Evolutionary conservation across 495 filamentous ascomycete species (phyloP), one percentile per base, ranked within the genome.

Genomic region (Terfezia claveryi): DNA sequence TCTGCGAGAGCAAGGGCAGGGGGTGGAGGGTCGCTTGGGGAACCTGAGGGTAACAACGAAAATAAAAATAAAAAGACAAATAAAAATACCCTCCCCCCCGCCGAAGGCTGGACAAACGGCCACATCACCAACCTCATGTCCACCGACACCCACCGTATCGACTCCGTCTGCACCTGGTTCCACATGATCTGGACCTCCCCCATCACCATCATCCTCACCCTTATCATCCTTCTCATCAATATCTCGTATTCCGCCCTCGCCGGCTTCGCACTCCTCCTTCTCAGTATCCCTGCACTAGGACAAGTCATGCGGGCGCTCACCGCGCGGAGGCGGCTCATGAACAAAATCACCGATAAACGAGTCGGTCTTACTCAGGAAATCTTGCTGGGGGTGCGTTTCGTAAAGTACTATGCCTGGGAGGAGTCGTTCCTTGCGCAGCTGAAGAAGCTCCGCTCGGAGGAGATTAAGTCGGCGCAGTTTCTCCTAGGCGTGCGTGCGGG

Each of bases 341-440:
- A 93, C 71, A 86, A 85, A 62, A 76, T 94, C 57, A 95, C 89
- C 7, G 89, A 96, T 67, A 82, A 86, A 66, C 75, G 89, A 46
- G 87, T 96, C 8, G 81, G 81, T 50, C 71, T 96, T 38, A 95
- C 87, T 0, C 89, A 95, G 63, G 89, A 96, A 62, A 92, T 96
- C 37, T 66, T 96, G 20, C 81, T 87, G 57, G 82, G 82, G 1
- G 88, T 94, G 50, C 76, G 87, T 16, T 95, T 96, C 61, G 87
- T 96, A 66, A 96, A 96, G 67, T 94, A 76, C 68, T 95, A 94
- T 64, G 89, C 85, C 8, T 96, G 89, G 89, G 89, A 96, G 62
- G 79, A 73, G 37, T 79, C 80, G 50, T 96, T 96, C 65, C 70
- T 94, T 5, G 70, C 74, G n/a, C 77, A 87, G 16, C 71, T 96